Evolutionary conservation across 306 rosid genomes (phyloP), one percentile per base, ranked within the genome.

Genomic region (Fagus crenata): DNA sequence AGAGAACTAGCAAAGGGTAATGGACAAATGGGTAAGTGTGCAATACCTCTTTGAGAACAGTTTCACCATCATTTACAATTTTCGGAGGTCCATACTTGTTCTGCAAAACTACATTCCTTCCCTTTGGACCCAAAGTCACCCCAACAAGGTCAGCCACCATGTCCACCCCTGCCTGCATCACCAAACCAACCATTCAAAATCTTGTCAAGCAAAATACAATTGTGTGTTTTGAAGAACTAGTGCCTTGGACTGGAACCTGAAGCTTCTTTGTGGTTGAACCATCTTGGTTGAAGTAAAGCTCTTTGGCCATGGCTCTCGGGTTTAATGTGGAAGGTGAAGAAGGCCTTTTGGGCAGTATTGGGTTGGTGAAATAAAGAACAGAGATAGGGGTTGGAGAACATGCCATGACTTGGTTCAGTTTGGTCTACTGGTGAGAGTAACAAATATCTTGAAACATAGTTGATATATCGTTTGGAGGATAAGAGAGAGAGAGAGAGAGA

Each of bases 21-120:
- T 28, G 71, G 17, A 63, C 15, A 58, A 41, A 49, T 12, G 18
- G 28, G 41, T 36, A 46, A n/a, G n/a, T 4, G 28, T 49, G 65
- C 4, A 70, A 9, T 37, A 92, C 98, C 96, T 92, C 83, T 79
- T 94, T 90, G 76, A 92, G 97, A 68, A 94, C 93, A 74, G 98
- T 92, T 81, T 92, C 98, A 41, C 98, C 95, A 43, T 92, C 98
- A 81, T 94, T 92, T 13, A 94, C 97, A 3, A 94, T 94, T 89
- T 87, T 94, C 36, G 98, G 98, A 36, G 96, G 97, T 2, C 97
- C 98, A 84, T 90, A 94, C 84, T 89, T 94, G 70, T 87, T 92
- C 39, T 86, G 90, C 74, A 94, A 88, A 81, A 94, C 95, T 36
- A 92, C 97, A 86, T 94, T 94, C 80, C 97, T 94, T 14, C 98